Base-by-base conservation (phyloP, 176 grass and related monocot genomes). In the Paspalum vaginatum region DNA sequence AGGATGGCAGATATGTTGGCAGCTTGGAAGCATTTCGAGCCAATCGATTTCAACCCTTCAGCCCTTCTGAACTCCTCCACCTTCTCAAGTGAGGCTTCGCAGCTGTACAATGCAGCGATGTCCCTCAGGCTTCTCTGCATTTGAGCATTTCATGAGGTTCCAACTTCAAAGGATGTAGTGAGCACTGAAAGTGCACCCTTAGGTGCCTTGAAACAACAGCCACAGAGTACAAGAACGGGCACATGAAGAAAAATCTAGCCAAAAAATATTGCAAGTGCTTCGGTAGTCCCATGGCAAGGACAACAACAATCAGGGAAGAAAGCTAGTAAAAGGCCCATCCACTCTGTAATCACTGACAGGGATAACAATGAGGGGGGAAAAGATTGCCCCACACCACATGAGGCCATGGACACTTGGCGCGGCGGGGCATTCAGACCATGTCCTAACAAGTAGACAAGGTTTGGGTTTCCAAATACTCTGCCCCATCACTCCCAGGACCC, bases 91-190 rank as follows among this genome's bases (percentile, higher is more conserved):
- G 79, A 86, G 56, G 78, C 67, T 59, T 91, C 84, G 4, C 95
- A 98, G 56, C 83, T 79, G 79, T 95, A 98, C 59, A 98, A 15
- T 9, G 61, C 86, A 68, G 90, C 90, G 66, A 95, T 85, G 56
- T 98, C 95, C 90, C 91, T 98, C 70, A 98, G 48, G 70, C 92
- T 98, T 56, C 95, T 95, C 95, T 98, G 90, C 85, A 82, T 57
- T 79, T 80, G 24, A 61, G 90, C 85, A 79, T 52, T 79, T 77
- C 24, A 61, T 51, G 45, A 58, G 40, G 63, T 76, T 66, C 9
- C 51, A 77, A 67, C 32, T 32, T 32, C 32, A 32, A 32, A 32
- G 0, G 50, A 22, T 61, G 62, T 41, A 71, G 85, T 74, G 49
- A 81, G 57, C 20, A 58, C 22, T 70, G n/a, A 49, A 56, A 82